Conservation (phyloP, 176 grass and related monocot species). For the barley (Hordeum vulgare) region DNA sequence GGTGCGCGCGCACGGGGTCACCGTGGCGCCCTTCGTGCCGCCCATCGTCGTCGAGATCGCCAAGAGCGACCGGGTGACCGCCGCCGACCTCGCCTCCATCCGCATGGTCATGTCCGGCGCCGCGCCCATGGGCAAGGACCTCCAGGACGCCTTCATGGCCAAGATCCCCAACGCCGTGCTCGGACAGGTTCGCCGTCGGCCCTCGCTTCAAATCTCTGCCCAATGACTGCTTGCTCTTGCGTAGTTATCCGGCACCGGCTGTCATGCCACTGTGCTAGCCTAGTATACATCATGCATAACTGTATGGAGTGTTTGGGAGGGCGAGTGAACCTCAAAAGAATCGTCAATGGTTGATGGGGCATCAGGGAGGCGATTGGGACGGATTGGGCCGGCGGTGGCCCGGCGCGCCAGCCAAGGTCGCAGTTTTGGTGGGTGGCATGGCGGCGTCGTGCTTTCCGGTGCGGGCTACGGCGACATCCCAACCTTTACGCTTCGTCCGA, state of each 20-base stretch:
- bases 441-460: slow-evolving; percentile 26
- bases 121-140: slow-evolving; percentile 79
- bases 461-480: slow-evolving; percentile 29
- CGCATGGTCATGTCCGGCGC: slow-evolving; percentile 86
- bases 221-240: too few species aligned
- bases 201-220: too few species aligned
- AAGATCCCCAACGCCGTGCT: slow-evolving; percentile 86
- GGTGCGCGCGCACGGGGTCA: slow-evolving; percentile 57
- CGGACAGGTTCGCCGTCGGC: slow-evolving; percentile 45
- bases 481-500: slow-evolving; percentile 10
- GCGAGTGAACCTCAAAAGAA: neutral
- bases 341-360: neutral
- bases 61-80: slow-evolving; percentile 60
- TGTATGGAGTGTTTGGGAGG: neutral
- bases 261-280: neutral
- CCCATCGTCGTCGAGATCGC: slow-evolving; percentile 93
- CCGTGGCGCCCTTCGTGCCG: slow-evolving; percentile 76
- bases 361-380: neutral
- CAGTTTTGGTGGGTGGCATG: slow-evolving; percentile 18
- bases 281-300: neutral
- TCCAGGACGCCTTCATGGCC: slow-evolving; percentile 85
- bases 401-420: neutral
- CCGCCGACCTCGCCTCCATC: slow-evolving; percentile 66
- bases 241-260: too few species aligned
- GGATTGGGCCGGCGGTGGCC: neutral